Evolutionary conservation across 805 yeast genomes (phyloP), one percentile per base, ranked within the genome.

Genomic region (Starmerella ratchasimensis): DNA sequence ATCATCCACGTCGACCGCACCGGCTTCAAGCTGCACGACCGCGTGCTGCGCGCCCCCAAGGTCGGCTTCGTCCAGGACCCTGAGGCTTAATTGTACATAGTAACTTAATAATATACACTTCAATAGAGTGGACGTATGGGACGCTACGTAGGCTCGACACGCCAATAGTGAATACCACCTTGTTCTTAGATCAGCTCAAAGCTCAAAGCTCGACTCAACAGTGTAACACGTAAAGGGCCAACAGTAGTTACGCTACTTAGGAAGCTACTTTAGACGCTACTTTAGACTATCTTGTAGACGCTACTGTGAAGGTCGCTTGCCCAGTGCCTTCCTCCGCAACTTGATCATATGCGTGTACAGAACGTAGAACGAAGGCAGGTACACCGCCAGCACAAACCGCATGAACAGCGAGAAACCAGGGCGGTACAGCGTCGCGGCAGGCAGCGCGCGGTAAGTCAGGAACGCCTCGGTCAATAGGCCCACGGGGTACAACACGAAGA

Each of bases 1-100:
- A 82, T 84, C 42, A 80, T 86, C 74, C 81, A 73, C 54, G 95
- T 86, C 43, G 94, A 84, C 64, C 94, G 80, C 63, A 70, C 77
- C 18, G 96, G 96, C 30, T 84, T 76, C 64, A 74, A 77, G 42
- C 68, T 83, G 54, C 83, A 83, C 63, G 74, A 78, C 51, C 72
- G 96, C 58, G 94, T 84, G 24, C 69, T 84, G 57, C 74, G 96
- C 63, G 93, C 96, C 23, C 94, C 96, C 42, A 84, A 84, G 68
- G 96, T 84, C 48, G 96, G 96, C 51, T 72, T 84, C 54, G 95
- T 84, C 48, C 34, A 41, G 33, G 48, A 45, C 34, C 42, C 43
- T 23, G 28, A 28, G 22, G 28, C 30, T 22, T 33, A 33, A 21
- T 11, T 30, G 28, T 28, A 33, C 21, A 34, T 34, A 34, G 23